phyloP scores from a whole-genome alignment of 225 moss, liverwort and hornwort species.

The Sphagnum contortum region DNA sequence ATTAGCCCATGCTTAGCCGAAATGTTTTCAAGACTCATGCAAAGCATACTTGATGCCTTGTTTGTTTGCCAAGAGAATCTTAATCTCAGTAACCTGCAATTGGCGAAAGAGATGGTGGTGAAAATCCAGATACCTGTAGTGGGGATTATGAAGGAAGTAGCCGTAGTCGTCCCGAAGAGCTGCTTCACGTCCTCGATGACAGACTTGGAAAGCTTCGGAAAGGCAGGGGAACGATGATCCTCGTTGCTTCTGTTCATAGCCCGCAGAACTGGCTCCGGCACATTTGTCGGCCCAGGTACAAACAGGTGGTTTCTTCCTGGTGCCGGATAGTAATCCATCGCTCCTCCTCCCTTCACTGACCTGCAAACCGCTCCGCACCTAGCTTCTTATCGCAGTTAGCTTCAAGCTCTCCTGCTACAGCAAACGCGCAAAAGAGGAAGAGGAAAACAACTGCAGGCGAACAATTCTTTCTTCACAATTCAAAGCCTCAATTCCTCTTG shows the following conservation, averaged over 20 bases:
- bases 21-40: not conserved
- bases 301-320: constrained; percentile 77
- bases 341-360: not conserved
- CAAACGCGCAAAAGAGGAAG: too few species aligned
- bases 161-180: constrained; percentile 53
- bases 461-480: too few species aligned
- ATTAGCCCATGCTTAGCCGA: not conserved
- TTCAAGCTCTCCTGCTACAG: too few species aligned
- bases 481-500: too few species aligned
- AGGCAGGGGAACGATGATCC: constrained; percentile 89
- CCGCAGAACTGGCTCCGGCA: constrained; percentile 65
- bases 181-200: constrained; percentile 72
- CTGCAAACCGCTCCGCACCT: too few species aligned
- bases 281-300: constrained; percentile 83
- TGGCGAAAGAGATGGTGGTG: not conserved
- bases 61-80: too few species aligned
- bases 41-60: too few species aligned
- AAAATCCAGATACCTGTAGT: constrained; percentile 47
- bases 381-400: too few species aligned
- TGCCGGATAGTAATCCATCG: constrained; percentile 70
- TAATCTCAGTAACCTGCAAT: not conserved
- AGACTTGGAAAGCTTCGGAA: constrained; percentile 64
- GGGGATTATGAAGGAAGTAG: constrained; percentile 77
- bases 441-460: too few species aligned
- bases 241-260: constrained; percentile 87